Evolutionary conservation across 305 asterid genomes (phyloP).

Genomic region (Solanum hybrid): DNA sequence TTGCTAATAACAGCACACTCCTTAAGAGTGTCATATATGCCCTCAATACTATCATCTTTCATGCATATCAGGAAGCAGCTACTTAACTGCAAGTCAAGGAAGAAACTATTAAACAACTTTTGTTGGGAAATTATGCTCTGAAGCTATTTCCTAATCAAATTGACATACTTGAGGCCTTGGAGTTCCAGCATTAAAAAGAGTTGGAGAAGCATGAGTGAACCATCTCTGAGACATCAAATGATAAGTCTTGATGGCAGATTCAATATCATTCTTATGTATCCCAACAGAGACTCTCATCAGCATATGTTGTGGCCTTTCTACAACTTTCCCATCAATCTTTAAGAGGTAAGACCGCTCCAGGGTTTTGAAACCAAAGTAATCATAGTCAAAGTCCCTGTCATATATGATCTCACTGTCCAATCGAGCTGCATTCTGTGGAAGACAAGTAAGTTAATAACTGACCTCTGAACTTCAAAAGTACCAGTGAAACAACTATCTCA

Average conservation of each 20-base stretch:
- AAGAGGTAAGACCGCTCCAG: conserved; percentile 89
- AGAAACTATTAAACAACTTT: conserved; percentile 1
- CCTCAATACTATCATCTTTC: conserved; percentile 97
- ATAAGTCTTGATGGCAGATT: conserved; percentile 63
- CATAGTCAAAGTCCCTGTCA: conserved; percentile 92
- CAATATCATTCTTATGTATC: conserved; percentile 79
- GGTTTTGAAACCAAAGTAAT: conserved; percentile 90
- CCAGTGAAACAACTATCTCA: not conserved
- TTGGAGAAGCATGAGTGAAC: conserved; percentile 99
- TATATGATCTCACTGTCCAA: conserved; percentile 93
- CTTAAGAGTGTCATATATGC: conserved; percentile 85
- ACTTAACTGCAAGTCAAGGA: conserved; percentile 51
- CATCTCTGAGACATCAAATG: conserved; percentile 90
- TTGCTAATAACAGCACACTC: conserved; percentile 98
- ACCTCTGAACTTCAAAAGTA: not conserved
- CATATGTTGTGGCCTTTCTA: conserved; percentile 98
- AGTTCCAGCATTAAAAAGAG: conserved; percentile 94
- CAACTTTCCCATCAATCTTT: conserved; percentile 68
- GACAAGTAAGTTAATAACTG: not conserved
- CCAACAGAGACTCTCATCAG: conserved; percentile 97
- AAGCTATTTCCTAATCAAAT: not conserved
- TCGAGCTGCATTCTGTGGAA: conserved; percentile 56
- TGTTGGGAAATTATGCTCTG: not conserved
- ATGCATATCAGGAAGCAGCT: conserved; percentile 92
- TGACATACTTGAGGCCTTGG: conserved; percentile 80